Evolutionary conservation across 1,284 basidiomycete species (phyloP).

Genomic region (Flammula alnicola): DNA sequence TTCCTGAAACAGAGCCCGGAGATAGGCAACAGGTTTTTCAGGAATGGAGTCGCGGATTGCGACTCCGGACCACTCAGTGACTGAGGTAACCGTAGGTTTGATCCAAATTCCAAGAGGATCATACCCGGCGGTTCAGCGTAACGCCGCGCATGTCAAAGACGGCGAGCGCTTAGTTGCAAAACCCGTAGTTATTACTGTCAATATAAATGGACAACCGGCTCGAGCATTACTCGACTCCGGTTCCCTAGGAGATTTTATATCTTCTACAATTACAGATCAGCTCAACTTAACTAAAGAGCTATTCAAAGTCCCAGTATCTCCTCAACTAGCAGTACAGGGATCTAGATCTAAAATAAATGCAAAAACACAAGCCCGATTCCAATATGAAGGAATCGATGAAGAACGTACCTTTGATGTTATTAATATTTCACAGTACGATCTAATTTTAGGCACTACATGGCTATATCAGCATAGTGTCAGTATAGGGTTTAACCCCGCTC

Average conservation of each 20-base stretch:
- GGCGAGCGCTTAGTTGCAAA: constrained; percentile 2
- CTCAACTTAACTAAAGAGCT: background rate
- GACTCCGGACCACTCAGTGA: background rate
- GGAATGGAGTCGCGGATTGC: no score
- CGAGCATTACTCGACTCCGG: constrained; percentile 14
- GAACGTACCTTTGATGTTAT: constrained; percentile 14
- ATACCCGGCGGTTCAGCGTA: constrained; percentile 9
- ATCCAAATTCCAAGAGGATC: background rate
- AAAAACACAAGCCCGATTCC: constrained; percentile 6
- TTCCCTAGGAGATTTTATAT: constrained; percentile 18
- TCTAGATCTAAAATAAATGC: constrained; percentile 16
- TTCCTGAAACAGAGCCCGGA: no score
- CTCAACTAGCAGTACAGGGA: constrained; percentile 14
- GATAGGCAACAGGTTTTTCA: no score
- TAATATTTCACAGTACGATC: constrained; percentile 33
- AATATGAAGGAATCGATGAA: constrained; percentile 34
- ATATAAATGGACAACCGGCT: constrained; percentile 14
- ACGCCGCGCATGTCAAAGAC: constrained; percentile 10
- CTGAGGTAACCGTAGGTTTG: background rate
- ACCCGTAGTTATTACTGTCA: constrained; percentile 9
- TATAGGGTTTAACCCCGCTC: no score
- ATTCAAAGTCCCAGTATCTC: background rate
- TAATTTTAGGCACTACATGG: constrained; percentile 36
- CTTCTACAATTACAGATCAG: constrained; percentile 11
- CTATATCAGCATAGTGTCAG: no score